Conservation (phyloP, 176 grass and related monocot species). For the Zoysia japonica region DNA sequence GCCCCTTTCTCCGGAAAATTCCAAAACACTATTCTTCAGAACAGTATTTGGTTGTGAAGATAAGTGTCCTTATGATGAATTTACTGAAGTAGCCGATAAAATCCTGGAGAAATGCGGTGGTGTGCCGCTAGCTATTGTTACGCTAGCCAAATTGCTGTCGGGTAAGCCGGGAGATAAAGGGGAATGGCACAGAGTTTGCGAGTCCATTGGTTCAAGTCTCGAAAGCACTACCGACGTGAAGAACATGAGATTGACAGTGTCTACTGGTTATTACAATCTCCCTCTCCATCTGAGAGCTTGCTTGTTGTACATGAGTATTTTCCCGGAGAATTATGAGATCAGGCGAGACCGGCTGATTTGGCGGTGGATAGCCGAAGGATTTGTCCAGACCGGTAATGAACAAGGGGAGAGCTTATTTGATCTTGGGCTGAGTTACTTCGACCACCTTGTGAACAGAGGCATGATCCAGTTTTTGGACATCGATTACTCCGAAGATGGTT, state of each 20-base stretch:
- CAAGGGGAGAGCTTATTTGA: background rate
- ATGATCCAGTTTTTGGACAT: constrained; percentile 10
- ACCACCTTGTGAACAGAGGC: background rate
- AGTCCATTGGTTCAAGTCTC: background rate
- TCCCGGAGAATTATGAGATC: constrained; percentile 2
- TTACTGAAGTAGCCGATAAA: background rate
- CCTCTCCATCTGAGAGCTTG: constrained; percentile 4
- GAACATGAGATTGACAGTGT: constrained; percentile 1
- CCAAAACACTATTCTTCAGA: background rate
- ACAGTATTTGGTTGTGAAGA: constrained; percentile 1
- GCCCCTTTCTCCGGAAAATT: background rate
- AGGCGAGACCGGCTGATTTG: constrained; percentile 21
- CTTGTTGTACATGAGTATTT: constrained; percentile 14
- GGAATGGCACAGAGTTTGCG: background rate
- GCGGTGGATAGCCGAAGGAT: constrained; percentile 29
- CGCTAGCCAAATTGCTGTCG: background rate
- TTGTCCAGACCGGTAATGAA: background rate
- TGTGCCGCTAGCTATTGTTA: background rate
- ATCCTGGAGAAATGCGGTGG: constrained; percentile 1
- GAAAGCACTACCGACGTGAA: background rate
- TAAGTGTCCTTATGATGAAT: background rate
- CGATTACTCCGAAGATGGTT: background rate
- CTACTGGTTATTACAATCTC: constrained; percentile 1
- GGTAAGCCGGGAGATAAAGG: background rate
- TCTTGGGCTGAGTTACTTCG: background rate